Base-by-base conservation (phyloP, 192 early-diverging fungal genomes). In the Linnemannia schmuckeri region DNA sequence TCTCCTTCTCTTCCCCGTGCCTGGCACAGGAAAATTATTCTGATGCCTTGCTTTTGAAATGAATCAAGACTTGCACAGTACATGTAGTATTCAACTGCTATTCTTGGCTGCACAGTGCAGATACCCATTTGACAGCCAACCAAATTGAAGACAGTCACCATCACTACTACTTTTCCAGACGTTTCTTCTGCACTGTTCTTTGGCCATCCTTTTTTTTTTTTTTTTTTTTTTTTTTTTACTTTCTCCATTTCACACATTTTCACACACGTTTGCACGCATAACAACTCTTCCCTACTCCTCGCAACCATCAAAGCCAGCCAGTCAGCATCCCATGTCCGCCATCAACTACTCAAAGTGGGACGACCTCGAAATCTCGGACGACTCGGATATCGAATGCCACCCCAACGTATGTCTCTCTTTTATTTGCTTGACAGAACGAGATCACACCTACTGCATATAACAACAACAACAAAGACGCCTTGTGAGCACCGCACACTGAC, bases 321-420 rank as follows among this genome's bases (percentile, higher is more conserved):
- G 24, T 4, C 37, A 33, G 24, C 66, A 30, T 44, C 35, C 68
- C 42, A 87, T 87, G 85, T 87, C 85, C 47, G 85, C 87, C 70
- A 90, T 97, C 70, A 96, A 98, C 92, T 98, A 98, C 88, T 95
- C 94, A 86, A 97, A 98, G 89, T 99, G 97, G 97, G 97, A 99
- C 90, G 96, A 96, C 76, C 92, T 99, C 52, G 97, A 99, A 89
- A 92, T 99, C 70, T 96, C 96, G 47, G 97, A 99, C 90, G 97
- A 99, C 91, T 96, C 96, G n/a, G 97, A 99, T 88, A 95, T 99
- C 87, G 97, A 99, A 82, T 91, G 92, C n/a, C 96, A 96, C 90
- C 98, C 98, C 44, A 98, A 99, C 75, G 97, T 99, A 86, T 52
- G 22, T 1, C 27, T 20, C n/a, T 18, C 2, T 37, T 41, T 61